phyloP scores from a whole-genome alignment of 169 alveolate species.

The Eimeria falciformis region DNA sequence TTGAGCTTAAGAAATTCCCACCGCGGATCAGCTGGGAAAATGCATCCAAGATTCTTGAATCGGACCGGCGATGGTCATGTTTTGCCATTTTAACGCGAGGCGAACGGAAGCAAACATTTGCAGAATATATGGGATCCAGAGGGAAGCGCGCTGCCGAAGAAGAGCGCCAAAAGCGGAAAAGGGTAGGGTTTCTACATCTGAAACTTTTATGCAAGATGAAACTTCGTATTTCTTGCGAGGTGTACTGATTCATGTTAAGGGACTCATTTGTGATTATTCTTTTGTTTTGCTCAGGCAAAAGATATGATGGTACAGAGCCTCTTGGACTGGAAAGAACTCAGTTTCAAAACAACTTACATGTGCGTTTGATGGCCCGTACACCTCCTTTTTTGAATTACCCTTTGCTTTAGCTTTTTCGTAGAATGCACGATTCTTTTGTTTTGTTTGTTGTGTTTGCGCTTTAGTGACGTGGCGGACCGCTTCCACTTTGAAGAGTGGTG shows the following conservation, averaged over 20 bases:
- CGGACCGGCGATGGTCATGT: conserved; percentile 66
- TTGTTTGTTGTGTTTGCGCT: background rate
- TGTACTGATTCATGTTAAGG: background rate
- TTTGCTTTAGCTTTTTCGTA: background rate
- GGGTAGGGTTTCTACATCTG: conserved; percentile 56
- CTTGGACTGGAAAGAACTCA: conserved; percentile 47
- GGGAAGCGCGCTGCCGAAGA: conserved; percentile 86
- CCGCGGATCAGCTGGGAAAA: conserved; percentile 77
- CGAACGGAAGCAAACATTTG: conserved; percentile 87
- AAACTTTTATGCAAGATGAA: too few species aligned
- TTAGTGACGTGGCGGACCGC: conserved; percentile 84
- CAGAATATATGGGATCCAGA: conserved; percentile 88
- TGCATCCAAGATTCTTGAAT: conserved; percentile 69
- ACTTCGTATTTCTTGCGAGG: background rate
- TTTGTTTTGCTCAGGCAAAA: conserved; percentile 4
- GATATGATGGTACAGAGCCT: conserved; percentile 45
- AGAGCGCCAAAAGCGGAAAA: conserved; percentile 84
- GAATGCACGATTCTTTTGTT: background rate
- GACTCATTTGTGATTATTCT: background rate
- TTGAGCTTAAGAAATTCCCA: conserved; percentile 70
- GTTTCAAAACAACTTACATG: conserved; percentile 50
- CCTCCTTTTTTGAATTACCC: background rate
- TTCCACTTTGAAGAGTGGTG: conserved; percentile 89
- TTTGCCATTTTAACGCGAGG: conserved; percentile 84
- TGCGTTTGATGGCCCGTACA: background rate